A percentile compares a stretch with the other conserved stretches of the same genome.
Evolutionary conservation across 2,329 filamentous ascomycete genomes (phyloP).

Genomic region (Fusarium euwallaceae): DNA sequence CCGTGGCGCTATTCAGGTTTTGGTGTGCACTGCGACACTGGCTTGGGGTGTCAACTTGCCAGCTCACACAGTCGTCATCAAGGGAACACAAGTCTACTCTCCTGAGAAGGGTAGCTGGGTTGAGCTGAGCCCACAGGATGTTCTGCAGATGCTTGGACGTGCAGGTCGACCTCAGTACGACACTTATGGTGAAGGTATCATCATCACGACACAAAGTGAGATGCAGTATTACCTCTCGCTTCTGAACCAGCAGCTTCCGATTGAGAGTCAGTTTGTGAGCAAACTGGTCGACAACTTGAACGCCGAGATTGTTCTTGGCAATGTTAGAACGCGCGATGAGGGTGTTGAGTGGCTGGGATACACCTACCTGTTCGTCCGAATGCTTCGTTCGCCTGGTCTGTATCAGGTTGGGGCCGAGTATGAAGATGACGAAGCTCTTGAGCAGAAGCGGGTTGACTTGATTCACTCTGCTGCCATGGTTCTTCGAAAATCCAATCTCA

Average conservation of each 20-base stretch:
- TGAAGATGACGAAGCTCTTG: constrained; percentile 88
- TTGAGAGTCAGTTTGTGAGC: constrained; percentile 95
- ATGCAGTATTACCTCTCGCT: constrained; percentile 98
- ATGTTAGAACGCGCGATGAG: constrained; percentile 90
- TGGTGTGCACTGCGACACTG: constrained; percentile 97
- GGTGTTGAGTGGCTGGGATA: constrained; percentile 99
- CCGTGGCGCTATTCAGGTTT: constrained; percentile 90
- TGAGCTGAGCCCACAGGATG: constrained; percentile 95
- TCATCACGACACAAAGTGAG: constrained; percentile 95
- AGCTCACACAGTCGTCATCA: constrained; percentile 98
- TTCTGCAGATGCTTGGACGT: constrained; percentile 98
- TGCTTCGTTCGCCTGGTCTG: constrained; percentile 93
- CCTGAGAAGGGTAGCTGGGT: constrained; percentile 99
- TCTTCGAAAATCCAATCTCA: constrained; percentile 86
- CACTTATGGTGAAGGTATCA: constrained; percentile 97
- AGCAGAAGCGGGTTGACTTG: constrained; percentile 97
- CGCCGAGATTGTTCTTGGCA: constrained; percentile 94
- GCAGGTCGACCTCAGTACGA: constrained; percentile 97
- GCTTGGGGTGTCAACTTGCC: constrained; percentile 99
- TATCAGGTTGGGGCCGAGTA: constrained; percentile 98
- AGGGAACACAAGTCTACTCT: constrained; percentile 97
- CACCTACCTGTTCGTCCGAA: constrained; percentile 96
- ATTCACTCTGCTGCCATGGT: constrained; percentile 93
- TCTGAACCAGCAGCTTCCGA: constrained; percentile 96
- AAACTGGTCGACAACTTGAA: constrained; percentile 96